Evolutionary conservation across 2,329 filamentous ascomycete species (phyloP).

Genomic region (Fusarium tanahbumbuense): DNA sequence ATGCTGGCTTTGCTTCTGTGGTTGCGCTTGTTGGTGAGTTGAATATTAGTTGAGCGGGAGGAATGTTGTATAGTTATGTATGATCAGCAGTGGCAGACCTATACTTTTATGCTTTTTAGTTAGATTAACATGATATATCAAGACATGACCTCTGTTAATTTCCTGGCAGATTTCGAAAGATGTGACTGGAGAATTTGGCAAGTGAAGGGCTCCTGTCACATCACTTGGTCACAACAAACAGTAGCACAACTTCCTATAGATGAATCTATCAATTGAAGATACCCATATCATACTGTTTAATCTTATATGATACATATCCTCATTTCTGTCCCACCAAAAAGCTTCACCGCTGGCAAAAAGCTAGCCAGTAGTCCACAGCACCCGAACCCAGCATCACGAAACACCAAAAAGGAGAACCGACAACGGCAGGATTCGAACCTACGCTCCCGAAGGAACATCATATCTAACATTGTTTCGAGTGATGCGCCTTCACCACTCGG

Average conservation of each 20-base stretch:
- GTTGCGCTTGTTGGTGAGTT: slow-evolving; percentile 36
- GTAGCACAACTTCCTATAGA: too few relatives aligned
- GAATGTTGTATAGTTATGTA: too few relatives aligned
- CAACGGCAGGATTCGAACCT: slow-evolving; percentile 27
- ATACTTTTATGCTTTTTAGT: too few relatives aligned
- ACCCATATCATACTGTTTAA: rapidly evolving
- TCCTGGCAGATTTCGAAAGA: too few relatives aligned
- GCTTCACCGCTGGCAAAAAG: not conserved
- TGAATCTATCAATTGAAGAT: too few relatives aligned
- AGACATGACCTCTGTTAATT: too few relatives aligned
- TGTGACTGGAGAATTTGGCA: not conserved
- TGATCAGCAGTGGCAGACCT: too few relatives aligned
- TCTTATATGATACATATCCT: not conserved
- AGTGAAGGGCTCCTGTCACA: not conserved
- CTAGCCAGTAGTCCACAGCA: not conserved
- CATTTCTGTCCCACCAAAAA: not conserved
- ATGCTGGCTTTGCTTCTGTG: slow-evolving; percentile 36
- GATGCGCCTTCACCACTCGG: slow-evolving; percentile 18
- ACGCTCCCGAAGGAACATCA: slow-evolving; percentile 17
- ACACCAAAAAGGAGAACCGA: not conserved
- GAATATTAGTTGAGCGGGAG: slow-evolving; percentile 10
- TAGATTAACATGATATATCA: too few relatives aligned
- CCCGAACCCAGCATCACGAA: not conserved
- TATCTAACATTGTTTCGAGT: slow-evolving; percentile 4
- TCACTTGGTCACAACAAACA: not conserved